Percentiles rank a stretch among this genome's conserved stretches.
Conservation (phyloP, 371 early-diverging fungal species). For the Funneliformis caledonium region DNA sequence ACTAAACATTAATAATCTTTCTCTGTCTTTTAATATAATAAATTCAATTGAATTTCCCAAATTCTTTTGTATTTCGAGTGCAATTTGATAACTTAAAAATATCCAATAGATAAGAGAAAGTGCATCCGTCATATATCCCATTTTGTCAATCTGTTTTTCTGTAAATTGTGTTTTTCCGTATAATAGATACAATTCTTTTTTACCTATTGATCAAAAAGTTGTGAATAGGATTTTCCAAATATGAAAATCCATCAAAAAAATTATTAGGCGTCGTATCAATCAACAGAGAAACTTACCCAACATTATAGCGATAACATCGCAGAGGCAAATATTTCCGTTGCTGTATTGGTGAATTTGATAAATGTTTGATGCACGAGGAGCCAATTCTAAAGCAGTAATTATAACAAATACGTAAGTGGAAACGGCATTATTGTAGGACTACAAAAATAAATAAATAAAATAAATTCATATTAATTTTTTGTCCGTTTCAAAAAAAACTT, state of each 20-base stretch:
- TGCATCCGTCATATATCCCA: background rate
- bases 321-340: background rate
- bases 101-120: background rate
- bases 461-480: background rate
- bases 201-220: background rate
- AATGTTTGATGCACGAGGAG: background rate
- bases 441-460: background rate
- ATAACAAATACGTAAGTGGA: background rate
- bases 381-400: conserved; percentile 4
- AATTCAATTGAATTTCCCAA: background rate
- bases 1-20: background rate
- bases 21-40: background rate
- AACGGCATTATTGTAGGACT: background rate
- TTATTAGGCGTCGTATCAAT: no score
- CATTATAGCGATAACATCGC: background rate
- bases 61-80: background rate
- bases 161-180: background rate
- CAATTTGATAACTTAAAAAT: background rate
- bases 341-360: conserved; percentile 14
- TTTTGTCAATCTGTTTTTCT: background rate
- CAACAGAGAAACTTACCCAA: background rate
- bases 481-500: no score
- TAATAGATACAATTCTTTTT: conserved; percentile 14
- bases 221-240: background rate
- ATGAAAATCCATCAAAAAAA: no score